These are phyloP conservation scores for Rhizophora apiculata DNA, from an alignment of 345 rosid species.

Conservation along the genomic window DNA sequence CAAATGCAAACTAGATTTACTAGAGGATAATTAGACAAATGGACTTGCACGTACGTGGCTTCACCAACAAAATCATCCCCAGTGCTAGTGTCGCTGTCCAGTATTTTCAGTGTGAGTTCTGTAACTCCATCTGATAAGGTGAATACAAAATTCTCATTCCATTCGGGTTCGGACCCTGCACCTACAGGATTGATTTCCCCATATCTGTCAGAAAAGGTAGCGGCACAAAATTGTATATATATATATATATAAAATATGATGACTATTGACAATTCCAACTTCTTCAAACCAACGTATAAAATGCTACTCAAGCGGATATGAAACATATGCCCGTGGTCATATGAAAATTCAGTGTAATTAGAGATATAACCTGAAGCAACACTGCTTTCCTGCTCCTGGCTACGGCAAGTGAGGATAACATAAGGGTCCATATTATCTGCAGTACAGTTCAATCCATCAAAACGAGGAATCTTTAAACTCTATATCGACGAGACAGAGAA, in stretches of 20 bases:
- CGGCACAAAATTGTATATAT: background rate
- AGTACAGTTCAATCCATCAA: too few relatives aligned
- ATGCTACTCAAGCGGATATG: background rate
- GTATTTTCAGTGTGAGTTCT: conserved; percentile 51
- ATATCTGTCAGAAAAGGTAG: background rate
- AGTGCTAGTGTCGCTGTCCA: conserved; percentile 60
- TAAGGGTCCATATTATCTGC: conserved; percentile 77
- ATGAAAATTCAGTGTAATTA: background rate
- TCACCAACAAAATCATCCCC: conserved; percentile 69
- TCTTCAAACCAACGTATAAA: background rate
- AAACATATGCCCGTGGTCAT: background rate
- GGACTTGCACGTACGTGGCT: conserved; percentile 45
- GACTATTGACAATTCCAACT: background rate
- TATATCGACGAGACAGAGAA: too few relatives aligned
- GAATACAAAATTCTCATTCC: conserved; percentile 82
- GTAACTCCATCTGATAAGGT: conserved; percentile 46
- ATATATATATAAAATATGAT: background rate
- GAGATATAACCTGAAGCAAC: conserved; percentile 57
- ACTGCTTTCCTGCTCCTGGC: conserved; percentile 75
- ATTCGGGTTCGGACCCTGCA: conserved; percentile 57
- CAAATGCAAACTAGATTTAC: too few relatives aligned
- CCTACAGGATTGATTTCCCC: conserved; percentile 13
- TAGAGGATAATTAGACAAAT: background rate
- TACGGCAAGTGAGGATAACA: conserved; percentile 57
- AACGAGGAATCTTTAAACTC: too few relatives aligned